Conservation (phyloP, 148 eudicot genomes). For the Rhododendron simsii region DNA sequence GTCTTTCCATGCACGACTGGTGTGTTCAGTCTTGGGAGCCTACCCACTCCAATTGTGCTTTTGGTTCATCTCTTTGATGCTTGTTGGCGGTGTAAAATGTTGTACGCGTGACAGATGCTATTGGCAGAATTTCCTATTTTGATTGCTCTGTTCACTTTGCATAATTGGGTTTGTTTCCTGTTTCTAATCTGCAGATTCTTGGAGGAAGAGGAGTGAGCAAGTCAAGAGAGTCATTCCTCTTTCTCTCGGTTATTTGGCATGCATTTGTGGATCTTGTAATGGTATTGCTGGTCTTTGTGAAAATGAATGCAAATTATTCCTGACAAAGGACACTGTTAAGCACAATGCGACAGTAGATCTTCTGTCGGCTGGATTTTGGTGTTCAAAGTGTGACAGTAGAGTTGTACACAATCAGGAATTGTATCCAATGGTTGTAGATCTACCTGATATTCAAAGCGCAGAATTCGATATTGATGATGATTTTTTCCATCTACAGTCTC, state of each 20-base stretch:
- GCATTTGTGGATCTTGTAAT: constrained; percentile 54
- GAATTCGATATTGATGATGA: constrained; percentile 26
- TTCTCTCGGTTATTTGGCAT: constrained; percentile 74
- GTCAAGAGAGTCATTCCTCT: constrained; percentile 57
- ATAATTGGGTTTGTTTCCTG: not conserved
- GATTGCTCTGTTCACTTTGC: not conserved
- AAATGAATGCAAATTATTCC: constrained; percentile 47
- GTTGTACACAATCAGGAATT: constrained; percentile 21
- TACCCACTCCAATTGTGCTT: not conserved
- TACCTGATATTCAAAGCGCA: constrained; percentile 18
- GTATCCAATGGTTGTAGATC: constrained; percentile 22
- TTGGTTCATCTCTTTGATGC: not conserved
- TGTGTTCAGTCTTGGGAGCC: not conserved
- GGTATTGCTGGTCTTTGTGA: constrained; percentile 22
- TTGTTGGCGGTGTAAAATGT: not conserved
- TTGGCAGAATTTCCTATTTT: not conserved
- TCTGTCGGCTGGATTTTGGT: constrained; percentile 61
- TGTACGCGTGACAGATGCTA: not conserved
- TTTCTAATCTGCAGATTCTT: constrained; percentile 47
- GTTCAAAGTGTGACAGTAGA: constrained; percentile 67
- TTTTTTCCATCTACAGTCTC: constrained; percentile 40
- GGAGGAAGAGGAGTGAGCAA: constrained; percentile 58
- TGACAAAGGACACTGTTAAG: constrained; percentile 24
- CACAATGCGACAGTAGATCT: constrained; percentile 29
- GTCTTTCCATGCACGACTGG: not conserved